Evolutionary conservation across 257 asterid genomes (phyloP).

Genomic region (Solanum piurae): DNA sequence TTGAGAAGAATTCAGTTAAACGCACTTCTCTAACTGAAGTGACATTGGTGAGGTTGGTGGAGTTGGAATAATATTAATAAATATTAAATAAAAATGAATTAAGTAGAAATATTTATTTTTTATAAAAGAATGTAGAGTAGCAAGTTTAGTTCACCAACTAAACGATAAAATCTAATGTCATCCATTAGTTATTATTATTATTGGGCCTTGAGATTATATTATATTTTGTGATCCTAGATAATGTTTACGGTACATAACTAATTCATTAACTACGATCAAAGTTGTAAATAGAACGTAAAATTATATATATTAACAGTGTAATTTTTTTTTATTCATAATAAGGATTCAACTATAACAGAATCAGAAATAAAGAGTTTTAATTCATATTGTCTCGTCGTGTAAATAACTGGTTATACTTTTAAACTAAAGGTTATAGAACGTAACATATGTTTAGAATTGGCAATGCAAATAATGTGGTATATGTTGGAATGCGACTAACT

Average conservation of each 20-base stretch:
- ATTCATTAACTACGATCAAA: neutral
- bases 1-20: constrained; percentile 20
- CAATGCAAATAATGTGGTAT: neutral
- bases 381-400: neutral
- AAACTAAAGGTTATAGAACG: neutral
- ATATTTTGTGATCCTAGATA: neutral
- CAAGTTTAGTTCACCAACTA: constrained; percentile 63
- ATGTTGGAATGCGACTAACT: no score
- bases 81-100: neutral
- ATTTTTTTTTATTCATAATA: neutral
- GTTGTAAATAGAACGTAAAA: neutral
- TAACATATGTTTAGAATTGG: neutral
- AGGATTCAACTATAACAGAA: neutral
- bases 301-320: neutral
- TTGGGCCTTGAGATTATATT: neutral
- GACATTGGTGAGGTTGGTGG: constrained; percentile 38
- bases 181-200: neutral
- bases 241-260: neutral
- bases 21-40: constrained; percentile 26
- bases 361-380: no score
- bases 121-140: neutral
- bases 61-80: constrained; percentile 8
- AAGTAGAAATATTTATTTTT: neutral
- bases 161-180: constrained; percentile 11
- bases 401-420: neutral